These are phyloP conservation scores for Mycosphaerella arachidis DNA, from an alignment of 2,329 filamentous ascomycete species.

Conservation along the genomic window DNA sequence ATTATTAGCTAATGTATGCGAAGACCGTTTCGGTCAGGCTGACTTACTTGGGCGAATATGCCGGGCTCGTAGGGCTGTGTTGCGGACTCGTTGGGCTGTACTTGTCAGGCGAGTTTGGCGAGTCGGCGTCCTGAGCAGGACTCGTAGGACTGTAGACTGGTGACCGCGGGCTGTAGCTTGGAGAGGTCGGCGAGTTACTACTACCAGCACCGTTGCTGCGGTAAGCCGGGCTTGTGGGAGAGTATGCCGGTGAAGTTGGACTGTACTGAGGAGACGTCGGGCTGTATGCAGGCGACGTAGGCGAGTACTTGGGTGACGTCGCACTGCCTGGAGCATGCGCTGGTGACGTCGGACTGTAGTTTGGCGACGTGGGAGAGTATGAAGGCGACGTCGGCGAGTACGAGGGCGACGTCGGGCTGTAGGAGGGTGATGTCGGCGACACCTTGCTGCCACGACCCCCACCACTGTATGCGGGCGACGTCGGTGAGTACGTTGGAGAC, in stretches of 20 bases:
- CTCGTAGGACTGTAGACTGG: constrained; percentile 46
- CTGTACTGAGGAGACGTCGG: constrained; percentile 59
- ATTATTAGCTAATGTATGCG: neutral
- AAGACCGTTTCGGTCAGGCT: neutral
- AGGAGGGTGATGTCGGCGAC: constrained; percentile 55
- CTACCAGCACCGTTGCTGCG: constrained; percentile 43
- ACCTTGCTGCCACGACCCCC: constrained; percentile 18
- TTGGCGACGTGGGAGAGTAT: constrained; percentile 62
- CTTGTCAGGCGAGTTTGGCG: constrained; percentile 26
- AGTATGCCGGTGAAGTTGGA: constrained; percentile 55
- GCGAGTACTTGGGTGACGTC: constrained; percentile 50
- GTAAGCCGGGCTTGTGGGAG: constrained; percentile 40
- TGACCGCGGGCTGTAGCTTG: constrained; percentile 49
- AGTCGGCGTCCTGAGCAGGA: constrained; percentile 28
- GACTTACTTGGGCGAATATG: constrained; percentile 48
- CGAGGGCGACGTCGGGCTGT: constrained; percentile 72
- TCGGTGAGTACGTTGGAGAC: constrained; percentile 33
- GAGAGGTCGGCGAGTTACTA: constrained; percentile 43
- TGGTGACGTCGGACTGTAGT: constrained; percentile 44
- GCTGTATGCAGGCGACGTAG: constrained; percentile 46
- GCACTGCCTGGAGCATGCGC: constrained; percentile 28
- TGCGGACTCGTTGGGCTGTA: constrained; percentile 25
- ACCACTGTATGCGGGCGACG: constrained; percentile 33
- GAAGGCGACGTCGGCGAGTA: constrained; percentile 59
- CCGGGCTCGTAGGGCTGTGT: constrained; percentile 48